phyloP scores from a whole-genome alignment of 2,329 filamentous ascomycete species.

The Arthrobotrys iridis region DNA sequence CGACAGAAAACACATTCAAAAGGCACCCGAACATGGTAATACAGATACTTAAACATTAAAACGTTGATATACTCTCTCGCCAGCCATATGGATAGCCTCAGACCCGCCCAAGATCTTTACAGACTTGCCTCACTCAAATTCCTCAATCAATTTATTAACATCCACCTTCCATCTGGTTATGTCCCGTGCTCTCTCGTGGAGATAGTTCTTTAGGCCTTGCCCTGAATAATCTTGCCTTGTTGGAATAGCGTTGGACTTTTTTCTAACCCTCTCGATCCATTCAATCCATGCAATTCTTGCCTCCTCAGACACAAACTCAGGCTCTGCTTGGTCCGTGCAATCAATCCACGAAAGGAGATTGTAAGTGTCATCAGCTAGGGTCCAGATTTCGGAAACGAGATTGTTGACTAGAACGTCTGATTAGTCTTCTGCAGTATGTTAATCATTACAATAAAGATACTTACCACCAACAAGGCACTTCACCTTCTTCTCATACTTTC shows the following conservation, averaged over 20 bases:
- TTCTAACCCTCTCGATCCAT: neutral
- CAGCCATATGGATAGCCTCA: too few relatives aligned
- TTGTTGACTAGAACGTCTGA: neutral
- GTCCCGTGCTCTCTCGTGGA: neutral
- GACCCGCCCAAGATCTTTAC: neutral
- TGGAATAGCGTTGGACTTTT: conserved; percentile 4
- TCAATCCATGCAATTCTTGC: neutral
- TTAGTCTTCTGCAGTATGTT: neutral
- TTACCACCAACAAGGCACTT: neutral
- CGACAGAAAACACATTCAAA: too few relatives aligned
- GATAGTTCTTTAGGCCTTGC: conserved; percentile 9
- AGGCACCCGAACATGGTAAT: too few relatives aligned
- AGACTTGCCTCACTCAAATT: neutral
- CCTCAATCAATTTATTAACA: neutral
- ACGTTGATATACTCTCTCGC: too few relatives aligned
- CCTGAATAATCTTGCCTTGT: conserved; percentile 7
- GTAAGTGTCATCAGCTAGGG: neutral
- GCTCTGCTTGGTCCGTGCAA: neutral
- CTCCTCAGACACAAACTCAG: neutral
- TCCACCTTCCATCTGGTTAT: neutral
- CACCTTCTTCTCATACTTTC: conserved; percentile 11
- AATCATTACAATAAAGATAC: neutral
- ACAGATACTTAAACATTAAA: too few relatives aligned
- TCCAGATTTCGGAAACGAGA: conserved; percentile 8
- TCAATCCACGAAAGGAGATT: neutral